A percentile compares a stretch with the other conserved stretches of the same genome.
Conservation (phyloP, 305 asterid species). For the Fraxinus albicans region DNA sequence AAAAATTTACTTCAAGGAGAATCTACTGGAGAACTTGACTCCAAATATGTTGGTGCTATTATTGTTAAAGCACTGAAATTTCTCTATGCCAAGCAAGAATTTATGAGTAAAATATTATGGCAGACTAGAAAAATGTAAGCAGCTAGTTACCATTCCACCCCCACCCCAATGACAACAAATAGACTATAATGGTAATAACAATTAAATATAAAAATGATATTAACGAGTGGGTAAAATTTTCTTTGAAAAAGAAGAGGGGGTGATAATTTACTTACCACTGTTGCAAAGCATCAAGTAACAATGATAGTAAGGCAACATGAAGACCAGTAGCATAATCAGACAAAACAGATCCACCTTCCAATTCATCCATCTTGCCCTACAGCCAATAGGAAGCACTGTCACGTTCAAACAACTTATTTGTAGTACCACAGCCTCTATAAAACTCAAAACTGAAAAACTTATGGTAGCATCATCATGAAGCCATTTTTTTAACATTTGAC, state of each 20-base stretch:
- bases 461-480: background rate
- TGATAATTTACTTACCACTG: slow-evolving; percentile 48
- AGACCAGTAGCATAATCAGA: slow-evolving; percentile 81
- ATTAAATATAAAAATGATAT: background rate
- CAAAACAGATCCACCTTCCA: slow-evolving; percentile 99
- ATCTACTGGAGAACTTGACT: background rate
- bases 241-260: slow-evolving; percentile 7
- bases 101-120: background rate
- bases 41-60: background rate
- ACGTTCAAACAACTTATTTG: slow-evolving; percentile 15
- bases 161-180: background rate
- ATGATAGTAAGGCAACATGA: slow-evolving; percentile 96
- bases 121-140: slow-evolving; percentile 3
- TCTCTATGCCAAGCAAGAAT: background rate
- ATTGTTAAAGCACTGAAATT: background rate
- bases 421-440: slow-evolving; percentile 8
- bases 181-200: background rate
- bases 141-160: slow-evolving; percentile 12
- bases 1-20: background rate
- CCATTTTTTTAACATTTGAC: background rate
- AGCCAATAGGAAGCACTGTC: slow-evolving; percentile 18
- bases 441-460: background rate
- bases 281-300: slow-evolving; percentile 87
- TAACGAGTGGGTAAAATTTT: slow-evolving; percentile 6
- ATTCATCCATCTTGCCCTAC: slow-evolving; percentile 95